phyloP scores from a whole-genome alignment of 2,329 filamentous ascomycete species.

The Torrubiella hemipterigena region DNA sequence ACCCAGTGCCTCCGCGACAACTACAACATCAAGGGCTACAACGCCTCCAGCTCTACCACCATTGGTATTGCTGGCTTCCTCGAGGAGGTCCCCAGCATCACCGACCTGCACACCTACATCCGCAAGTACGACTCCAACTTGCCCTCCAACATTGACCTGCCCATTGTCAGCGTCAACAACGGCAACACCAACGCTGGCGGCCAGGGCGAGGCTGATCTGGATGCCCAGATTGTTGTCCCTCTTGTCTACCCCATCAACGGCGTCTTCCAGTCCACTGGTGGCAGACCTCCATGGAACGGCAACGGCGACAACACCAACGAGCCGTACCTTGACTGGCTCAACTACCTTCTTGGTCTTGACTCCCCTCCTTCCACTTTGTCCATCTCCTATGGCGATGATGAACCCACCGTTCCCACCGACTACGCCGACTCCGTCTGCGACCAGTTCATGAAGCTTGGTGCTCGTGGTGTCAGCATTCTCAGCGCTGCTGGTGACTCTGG shows the following conservation, averaged over 20 bases:
- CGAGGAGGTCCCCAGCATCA: slow-evolving; percentile 1
- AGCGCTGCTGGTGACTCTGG: slow-evolving; percentile 4
- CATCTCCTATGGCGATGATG: slow-evolving; percentile 5
- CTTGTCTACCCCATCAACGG: slow-evolving; percentile 4
- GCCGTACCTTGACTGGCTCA: slow-evolving; percentile 7
- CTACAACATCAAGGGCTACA: slow-evolving; percentile 5
- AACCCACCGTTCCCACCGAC: slow-evolving; percentile 3
- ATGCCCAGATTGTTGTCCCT: slow-evolving; percentile 4
- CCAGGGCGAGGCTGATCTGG: slow-evolving; percentile 4
- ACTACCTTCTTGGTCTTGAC: slow-evolving; percentile 3
- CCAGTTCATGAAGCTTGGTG: slow-evolving; percentile 6
- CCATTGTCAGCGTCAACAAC: slow-evolving; percentile 1
- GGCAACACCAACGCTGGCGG: slow-evolving; percentile 1
- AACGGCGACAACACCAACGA: slow-evolving; percentile 2
- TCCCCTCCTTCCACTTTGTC: slow-evolving; percentile 4
- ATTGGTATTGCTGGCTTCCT: slow-evolving; percentile 5
- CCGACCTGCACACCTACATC: slow-evolving; percentile 3
- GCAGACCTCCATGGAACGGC: slow-evolving; percentile 1
- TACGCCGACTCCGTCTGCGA: slow-evolving; percentile 4
- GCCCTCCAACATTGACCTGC: slow-evolving; percentile 1
- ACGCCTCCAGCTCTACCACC: background rate
- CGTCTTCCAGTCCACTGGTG: slow-evolving; percentile 4
- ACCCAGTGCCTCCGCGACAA: slow-evolving; percentile 5
- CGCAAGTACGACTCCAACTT: slow-evolving; percentile 3
- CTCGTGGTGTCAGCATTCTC: slow-evolving; percentile 5